phyloP scores from a whole-genome alignment of 345 rosid species.

The Iberis pinnata region DNA sequence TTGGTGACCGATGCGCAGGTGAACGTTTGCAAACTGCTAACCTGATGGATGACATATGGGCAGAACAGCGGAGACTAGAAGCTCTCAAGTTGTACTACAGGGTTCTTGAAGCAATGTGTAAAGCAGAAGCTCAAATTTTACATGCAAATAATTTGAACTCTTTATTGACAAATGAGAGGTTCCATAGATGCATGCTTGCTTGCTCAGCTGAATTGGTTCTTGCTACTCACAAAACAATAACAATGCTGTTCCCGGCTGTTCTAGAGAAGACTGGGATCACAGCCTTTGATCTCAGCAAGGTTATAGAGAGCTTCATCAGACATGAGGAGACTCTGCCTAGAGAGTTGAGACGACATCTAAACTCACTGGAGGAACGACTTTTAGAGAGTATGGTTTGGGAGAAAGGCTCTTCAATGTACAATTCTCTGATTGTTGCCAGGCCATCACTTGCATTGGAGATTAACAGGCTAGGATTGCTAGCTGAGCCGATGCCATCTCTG shows the following conservation, averaged over 20 bases:
- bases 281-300: constrained; percentile 98
- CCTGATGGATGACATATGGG: constrained; percentile 93
- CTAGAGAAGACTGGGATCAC: constrained; percentile 94
- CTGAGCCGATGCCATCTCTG: constrained; percentile 82
- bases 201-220: constrained; percentile 94
- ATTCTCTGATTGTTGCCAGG: constrained; percentile 82
- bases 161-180: constrained; percentile 87
- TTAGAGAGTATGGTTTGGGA: constrained; percentile 99
- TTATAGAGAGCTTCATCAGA: constrained; percentile 92
- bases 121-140: constrained; percentile 76
- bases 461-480: constrained; percentile 55
- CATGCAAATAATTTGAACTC: constrained; percentile 81
- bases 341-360: constrained; percentile 91
- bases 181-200: constrained; percentile 96
- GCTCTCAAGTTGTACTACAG: constrained; percentile 81
- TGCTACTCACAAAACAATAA: constrained; percentile 87
- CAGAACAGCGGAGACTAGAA: constrained; percentile 81
- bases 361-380: constrained; percentile 91
- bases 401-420: constrained; percentile 93
- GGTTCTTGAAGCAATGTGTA: constrained; percentile 94
- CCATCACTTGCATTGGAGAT: constrained; percentile 61
- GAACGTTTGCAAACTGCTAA: constrained; percentile 64
- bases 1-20: constrained; percentile 54
- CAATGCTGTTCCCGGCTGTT: constrained; percentile 95
- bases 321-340: constrained; percentile 96